phyloP scores from a whole-genome alignment of 2,329 filamentous ascomycete genomes.

The Botrytis deweyae region DNA sequence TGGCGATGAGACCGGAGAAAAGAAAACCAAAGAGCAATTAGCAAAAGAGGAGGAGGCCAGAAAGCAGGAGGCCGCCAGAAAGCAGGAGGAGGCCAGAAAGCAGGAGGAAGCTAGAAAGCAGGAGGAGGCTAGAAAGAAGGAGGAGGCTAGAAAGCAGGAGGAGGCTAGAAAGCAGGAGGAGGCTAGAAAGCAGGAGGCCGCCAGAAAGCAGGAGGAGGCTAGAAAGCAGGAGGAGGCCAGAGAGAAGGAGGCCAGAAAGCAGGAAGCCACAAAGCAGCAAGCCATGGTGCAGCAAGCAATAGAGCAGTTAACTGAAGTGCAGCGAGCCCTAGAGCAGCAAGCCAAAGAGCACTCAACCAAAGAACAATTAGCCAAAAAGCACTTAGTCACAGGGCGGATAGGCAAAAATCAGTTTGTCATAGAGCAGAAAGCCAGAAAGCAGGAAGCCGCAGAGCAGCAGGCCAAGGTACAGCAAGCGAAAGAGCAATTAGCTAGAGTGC shows the following conservation, averaged over 20 bases:
- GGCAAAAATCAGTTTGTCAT: too few species aligned
- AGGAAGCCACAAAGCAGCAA: background rate
- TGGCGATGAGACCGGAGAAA: background rate
- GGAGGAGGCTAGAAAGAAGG: background rate
- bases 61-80: too few species aligned
- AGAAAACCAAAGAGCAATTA: background rate
- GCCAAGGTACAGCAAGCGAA: too few species aligned
- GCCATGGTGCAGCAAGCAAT: background rate
- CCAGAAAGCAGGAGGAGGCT: background rate
- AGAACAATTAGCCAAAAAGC: background rate
- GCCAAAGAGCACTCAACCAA: background rate
- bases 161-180: too few species aligned
- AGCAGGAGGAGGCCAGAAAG: too few species aligned
- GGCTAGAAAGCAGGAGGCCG: background rate
- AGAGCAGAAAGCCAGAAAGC: too few species aligned
- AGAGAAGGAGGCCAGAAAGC: background rate
- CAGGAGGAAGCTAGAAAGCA: background rate
- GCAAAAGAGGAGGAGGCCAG: background rate
- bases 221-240: too few species aligned
- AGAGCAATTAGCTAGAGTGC: too few species aligned
- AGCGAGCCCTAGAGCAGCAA: background rate
- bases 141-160: background rate
- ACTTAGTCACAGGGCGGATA: too few species aligned
- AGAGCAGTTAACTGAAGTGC: background rate
- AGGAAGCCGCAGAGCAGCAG: background rate